Percentiles rank a stretch among this genome's conserved stretches.
Conservation (phyloP, 768 basidiomycete species). For the Boletus subcaerulescens region DNA sequence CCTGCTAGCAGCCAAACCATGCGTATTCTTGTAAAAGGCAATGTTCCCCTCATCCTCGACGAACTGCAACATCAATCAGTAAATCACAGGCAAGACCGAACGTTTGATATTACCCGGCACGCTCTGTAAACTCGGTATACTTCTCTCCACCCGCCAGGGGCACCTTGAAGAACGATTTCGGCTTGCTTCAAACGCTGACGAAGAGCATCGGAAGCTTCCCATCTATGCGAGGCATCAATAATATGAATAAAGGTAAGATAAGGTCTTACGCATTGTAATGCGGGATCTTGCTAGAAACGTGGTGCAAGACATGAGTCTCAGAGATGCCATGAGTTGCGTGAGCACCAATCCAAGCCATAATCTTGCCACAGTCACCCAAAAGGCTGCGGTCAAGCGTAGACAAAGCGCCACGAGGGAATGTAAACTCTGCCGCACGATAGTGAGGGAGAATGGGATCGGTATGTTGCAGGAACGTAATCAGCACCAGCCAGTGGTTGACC, state of each 20-base stretch:
- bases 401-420: constrained; percentile 91
- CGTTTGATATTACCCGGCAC: constrained; percentile 55
- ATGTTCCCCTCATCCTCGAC: constrained; percentile 93
- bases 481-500: constrained; percentile 93
- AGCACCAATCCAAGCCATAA: constrained; percentile 85
- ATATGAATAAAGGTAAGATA: neutral
- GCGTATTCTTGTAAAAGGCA: constrained; percentile 86
- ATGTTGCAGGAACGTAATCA: constrained; percentile 98
- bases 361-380: constrained; percentile 69
- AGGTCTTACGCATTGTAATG: constrained; percentile 78
- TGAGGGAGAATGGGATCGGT: constrained; percentile 94
- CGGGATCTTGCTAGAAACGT: constrained; percentile 92
- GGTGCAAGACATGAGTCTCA: constrained; percentile 91
- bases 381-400: constrained; percentile 85
- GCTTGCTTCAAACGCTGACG: constrained; percentile 63
- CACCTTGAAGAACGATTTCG: constrained; percentile 63
- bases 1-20: constrained; percentile 69
- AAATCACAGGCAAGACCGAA: neutral
- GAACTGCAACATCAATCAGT: constrained; percentile 46
- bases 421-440: constrained; percentile 87
- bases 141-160: constrained; percentile 76
- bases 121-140: constrained; percentile 71
- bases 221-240: constrained; percentile 40
- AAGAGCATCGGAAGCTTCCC: constrained; percentile 88
- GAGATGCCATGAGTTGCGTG: constrained; percentile 89